These are phyloP conservation scores for Cochlearia excelsa DNA, from an alignment of 345 rosid genomes.

Conservation along the genomic window DNA sequence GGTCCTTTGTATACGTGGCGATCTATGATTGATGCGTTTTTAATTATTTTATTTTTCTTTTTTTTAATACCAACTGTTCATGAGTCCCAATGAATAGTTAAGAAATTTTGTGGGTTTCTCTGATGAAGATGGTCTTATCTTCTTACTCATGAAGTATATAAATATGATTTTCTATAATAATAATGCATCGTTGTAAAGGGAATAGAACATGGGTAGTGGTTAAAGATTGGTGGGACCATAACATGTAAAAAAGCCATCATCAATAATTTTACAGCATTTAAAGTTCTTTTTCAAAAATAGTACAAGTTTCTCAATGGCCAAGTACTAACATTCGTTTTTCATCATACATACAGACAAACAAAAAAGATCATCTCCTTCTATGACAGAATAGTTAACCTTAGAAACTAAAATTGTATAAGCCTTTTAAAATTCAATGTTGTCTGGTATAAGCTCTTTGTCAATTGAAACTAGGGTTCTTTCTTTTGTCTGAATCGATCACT, in stretches of 20 bases:
- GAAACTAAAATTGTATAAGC: slow-evolving; percentile 3
- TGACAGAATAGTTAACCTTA: slow-evolving; percentile 17
- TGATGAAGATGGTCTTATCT: no score
- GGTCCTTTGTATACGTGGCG: no score
- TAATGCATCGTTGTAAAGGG: slow-evolving; percentile 18
- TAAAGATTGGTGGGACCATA: slow-evolving; percentile 29
- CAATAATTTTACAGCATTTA: slow-evolving; percentile 30
- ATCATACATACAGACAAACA: slow-evolving; percentile 24
- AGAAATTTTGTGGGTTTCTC: no score
- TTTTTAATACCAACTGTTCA: no score
- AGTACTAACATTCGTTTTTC: neutral
- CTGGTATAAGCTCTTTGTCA: neutral
- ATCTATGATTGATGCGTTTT: no score
- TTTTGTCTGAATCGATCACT: slow-evolving; percentile 29
- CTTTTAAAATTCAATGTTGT: neutral
- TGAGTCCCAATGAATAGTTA: no score
- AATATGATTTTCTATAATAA: neutral
- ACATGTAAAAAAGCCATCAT: slow-evolving; percentile 28
- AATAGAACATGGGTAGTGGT: slow-evolving; percentile 19
- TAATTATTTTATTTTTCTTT: no score
- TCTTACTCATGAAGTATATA: neutral
- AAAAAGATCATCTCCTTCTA: neutral
- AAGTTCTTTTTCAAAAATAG: neutral
- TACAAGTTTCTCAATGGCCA: neutral
- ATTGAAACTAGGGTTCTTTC: slow-evolving; percentile 14